Evolutionary conservation across 805 yeast species (phyloP).

Genomic region (Candida maris): DNA sequence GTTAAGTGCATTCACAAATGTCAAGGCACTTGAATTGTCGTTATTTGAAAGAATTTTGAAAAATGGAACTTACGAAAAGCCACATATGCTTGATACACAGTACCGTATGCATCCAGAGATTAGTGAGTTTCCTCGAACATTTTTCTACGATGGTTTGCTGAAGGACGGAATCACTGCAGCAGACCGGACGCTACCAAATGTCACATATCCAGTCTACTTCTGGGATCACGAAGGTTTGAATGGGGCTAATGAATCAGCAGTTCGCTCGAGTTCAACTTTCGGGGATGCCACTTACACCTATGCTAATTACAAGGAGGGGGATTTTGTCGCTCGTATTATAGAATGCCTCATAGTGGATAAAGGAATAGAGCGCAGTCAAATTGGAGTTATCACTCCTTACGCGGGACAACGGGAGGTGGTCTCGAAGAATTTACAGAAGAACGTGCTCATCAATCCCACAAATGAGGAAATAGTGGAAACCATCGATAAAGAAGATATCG

Average conservation of each 20-base stretch:
- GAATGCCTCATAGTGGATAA: conserved; percentile 52
- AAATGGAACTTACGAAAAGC: conserved; percentile 57
- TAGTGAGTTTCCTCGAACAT: conserved; percentile 75
- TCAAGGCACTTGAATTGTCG: conserved; percentile 63
- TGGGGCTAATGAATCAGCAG: conserved; percentile 42
- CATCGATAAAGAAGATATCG: conserved; percentile 59
- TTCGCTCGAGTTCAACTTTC: conserved; percentile 36
- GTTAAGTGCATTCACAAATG: conserved; percentile 65
- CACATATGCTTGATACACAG: conserved; percentile 73
- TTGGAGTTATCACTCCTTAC: conserved; percentile 73
- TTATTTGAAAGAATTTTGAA: conserved; percentile 62
- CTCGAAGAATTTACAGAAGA: conserved; percentile 46
- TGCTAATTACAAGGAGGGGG: conserved; percentile 52
- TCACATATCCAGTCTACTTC: conserved; percentile 54
- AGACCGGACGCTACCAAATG: conserved; percentile 44
- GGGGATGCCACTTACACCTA: conserved; percentile 54
- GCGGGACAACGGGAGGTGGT: conserved; percentile 68
- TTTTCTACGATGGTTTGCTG: conserved; percentile 70
- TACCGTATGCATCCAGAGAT: conserved; percentile 97
- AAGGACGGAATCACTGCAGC: conserved; percentile 63
- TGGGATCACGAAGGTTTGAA: conserved; percentile 52
- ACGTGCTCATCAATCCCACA: conserved; percentile 54
- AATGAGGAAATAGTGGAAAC: conserved; percentile 45
- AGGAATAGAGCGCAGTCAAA: conserved; percentile 44
- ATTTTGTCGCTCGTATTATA: conserved; percentile 43